Evolutionary conservation across 2,329 filamentous ascomycete genomes (phyloP), one percentile per base, ranked within the genome.

Genomic region (Magnaporthales sp.): DNA sequence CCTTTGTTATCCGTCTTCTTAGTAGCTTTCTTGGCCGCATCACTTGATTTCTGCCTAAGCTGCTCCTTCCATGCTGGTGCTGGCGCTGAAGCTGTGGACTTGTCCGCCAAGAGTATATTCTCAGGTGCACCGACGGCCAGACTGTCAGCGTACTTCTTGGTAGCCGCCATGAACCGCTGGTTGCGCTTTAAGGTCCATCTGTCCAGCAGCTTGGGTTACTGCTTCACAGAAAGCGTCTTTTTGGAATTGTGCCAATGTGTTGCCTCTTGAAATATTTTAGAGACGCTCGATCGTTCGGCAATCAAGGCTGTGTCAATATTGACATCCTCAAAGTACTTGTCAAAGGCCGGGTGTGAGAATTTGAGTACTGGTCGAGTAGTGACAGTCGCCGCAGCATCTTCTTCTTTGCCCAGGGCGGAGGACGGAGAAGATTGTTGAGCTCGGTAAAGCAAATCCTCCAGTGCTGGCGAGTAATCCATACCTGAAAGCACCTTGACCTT

Each of bases 111-210:
- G 1, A 89, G 83, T 63, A 92, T 84, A 4, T 80, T 85, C 73
- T 91, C 88, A 0, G 88, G 88, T 27, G 89, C 81, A 69, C 86
- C 80, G 67, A 87, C 89, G 0, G 88, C 90, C 62, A 92, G 79
- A 74, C 88, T 91, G 13, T 87, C 88, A 1, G 90, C 88, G 73
- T 92, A 93, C 1, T 82, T 80, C 30, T 83, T 81, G 76, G 90
- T 90, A 67, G 91, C 87, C 1, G 84, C 82, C 84, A 91, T 89
- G 72, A 86, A 87, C 65, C 79, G 80, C 71, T 92, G 89, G 61
- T 89, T 87, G 66, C 78, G 78, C 68, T 78, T 81, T 65, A 74
- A 75, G 7, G 80, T 74, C 29, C 68, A 75, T 62, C 72, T 76
- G 1, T 70, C 74, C 15, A 69, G 72, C 8, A 70, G 67, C 32